Evolutionary conservation across 179 eudicot genomes (phyloP), one percentile per base, ranked within the genome.

Genomic region (Gypsophila paniculata): DNA sequence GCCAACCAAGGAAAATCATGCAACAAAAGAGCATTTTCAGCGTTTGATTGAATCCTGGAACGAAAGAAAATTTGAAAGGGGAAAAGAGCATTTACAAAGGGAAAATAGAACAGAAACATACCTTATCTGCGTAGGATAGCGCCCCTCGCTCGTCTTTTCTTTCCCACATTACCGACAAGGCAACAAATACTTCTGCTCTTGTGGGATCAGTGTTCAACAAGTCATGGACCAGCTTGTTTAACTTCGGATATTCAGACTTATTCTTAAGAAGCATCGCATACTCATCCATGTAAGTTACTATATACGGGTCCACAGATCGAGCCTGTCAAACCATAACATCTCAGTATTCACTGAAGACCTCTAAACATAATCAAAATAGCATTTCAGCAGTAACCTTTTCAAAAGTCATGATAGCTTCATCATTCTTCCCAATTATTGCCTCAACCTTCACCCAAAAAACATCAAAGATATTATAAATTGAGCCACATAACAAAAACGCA

Each of bases 81-180:
- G 42, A 18, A 65, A 58, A 18, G 36, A 17, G 49, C 5, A 51
- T 22, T 46, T 34, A 55, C 51, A 72, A 68, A 52, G 11, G 42
- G 18, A 46, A 72, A 8, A 23, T 29, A 55, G 65, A 29, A 19
- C 70, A 65, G 59, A 73, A 44, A 77, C 11, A 65, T 36, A 93
- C 98, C 96, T 91, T 91, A 70, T 89, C 98, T 15, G 86, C 91
- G 78, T 93, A 85, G 32, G 97, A 79, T 79, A 91, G 75, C 65
- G 98, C 97, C 36, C 87, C 91, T 78, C 90, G 84, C 82, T 89
- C 97, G 76, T 93, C 98, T 86, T 93, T 93, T 80, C 83, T 86
- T 78, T 89, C 93, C 96, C 96, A 93, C 79, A 89, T 75, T 68
- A 89, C 91, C 72, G 98, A 85, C 72, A 93, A 86, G 65, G 97